A percentile compares a stretch with the other conserved stretches of the same genome.
Conservation (phyloP, 202 grass and related monocot genomes). For the Dendrocalamus latiflorus region DNA sequence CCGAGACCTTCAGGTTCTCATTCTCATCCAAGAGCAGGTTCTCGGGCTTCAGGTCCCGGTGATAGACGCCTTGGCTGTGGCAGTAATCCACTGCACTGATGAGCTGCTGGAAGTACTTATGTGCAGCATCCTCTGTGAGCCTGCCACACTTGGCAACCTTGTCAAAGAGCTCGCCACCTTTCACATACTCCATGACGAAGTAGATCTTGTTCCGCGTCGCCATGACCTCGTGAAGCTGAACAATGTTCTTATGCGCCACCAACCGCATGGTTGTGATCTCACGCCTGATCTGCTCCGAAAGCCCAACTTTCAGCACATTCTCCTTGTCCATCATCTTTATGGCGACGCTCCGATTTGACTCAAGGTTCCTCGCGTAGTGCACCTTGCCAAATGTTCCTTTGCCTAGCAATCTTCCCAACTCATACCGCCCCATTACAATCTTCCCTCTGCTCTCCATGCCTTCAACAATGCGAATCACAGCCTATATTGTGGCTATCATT, state of each 20-base stretch:
- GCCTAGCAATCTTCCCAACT: conserved; percentile 71
- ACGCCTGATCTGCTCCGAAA: conserved; percentile 72
- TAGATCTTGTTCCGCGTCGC: conserved; percentile 79
- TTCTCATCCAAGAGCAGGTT: conserved; percentile 83
- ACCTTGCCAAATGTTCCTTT: conserved; percentile 90
- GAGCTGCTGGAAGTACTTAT: conserved; percentile 81
- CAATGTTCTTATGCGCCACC: conserved; percentile 69
- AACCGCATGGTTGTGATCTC: conserved; percentile 83
- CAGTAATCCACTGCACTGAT: conserved; percentile 77
- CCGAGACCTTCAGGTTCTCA: conserved; percentile 72
- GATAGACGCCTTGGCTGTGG: conserved; percentile 83
- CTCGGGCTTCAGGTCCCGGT: conserved; percentile 89
- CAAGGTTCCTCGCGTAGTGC: conserved; percentile 61
- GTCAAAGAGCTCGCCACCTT: conserved; percentile 84
- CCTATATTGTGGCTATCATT: background rate
- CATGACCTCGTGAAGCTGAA: conserved; percentile 91
- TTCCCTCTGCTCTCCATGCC: conserved; percentile 50
- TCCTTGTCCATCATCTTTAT: conserved; percentile 88
- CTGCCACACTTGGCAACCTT: conserved; percentile 59
- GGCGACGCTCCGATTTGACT: conserved; percentile 57
- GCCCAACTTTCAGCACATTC: conserved; percentile 51
- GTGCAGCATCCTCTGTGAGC: conserved; percentile 49
- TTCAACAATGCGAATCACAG: background rate
- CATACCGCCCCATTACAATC: conserved; percentile 62
- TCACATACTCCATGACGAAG: conserved; percentile 81